Conservation (phyloP, 371 early-diverging fungal species). For the Coemansia sp. region DNA sequence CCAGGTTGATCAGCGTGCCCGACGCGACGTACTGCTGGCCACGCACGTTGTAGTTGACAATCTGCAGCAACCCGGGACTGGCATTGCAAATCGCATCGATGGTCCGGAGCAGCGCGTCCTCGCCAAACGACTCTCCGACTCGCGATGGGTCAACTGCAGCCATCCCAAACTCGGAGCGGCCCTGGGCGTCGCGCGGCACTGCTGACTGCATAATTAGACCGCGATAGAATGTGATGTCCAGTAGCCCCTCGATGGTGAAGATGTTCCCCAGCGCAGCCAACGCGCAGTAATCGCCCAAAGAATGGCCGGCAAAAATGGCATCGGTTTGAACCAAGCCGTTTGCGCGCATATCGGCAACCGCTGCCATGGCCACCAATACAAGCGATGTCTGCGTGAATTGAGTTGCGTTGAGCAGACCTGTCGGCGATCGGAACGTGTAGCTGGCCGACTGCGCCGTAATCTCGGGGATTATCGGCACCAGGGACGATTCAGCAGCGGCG, state of each 20-base stretch:
- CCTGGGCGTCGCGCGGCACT: slow-evolving; percentile 78
- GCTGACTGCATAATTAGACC: slow-evolving; percentile 97
- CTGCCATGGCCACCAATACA: slow-evolving; percentile 86
- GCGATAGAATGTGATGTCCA: slow-evolving; percentile 94
- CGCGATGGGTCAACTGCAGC: slow-evolving; percentile 89
- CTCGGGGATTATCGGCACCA: neutral
- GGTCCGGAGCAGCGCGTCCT: slow-evolving; percentile 68
- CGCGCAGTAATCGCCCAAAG: slow-evolving; percentile 92
- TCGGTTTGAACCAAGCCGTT: slow-evolving; percentile 81
- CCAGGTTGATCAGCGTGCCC: slow-evolving; percentile 77
- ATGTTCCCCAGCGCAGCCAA: slow-evolving; percentile 85
- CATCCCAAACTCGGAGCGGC: slow-evolving; percentile 94
- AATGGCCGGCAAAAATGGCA: slow-evolving; percentile 92
- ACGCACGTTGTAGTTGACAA: slow-evolving; percentile 96
- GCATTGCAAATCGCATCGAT: slow-evolving; percentile 73
- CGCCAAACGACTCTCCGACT: slow-evolving; percentile 76
- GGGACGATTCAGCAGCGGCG: neutral
- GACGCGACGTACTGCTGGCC: slow-evolving; percentile 95
- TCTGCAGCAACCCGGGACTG: slow-evolving; percentile 73
- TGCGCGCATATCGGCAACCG: slow-evolving; percentile 87
- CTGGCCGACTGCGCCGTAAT: slow-evolving; percentile 71
- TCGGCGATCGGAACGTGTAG: slow-evolving; percentile 87
- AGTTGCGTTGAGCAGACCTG: slow-evolving; percentile 89
- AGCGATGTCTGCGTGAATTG: slow-evolving; percentile 95
- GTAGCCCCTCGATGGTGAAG: slow-evolving; percentile 77